A percentile compares a stretch with the other conserved stretches of the same genome.
These are phyloP conservation scores for Sclerotinia glacialis DNA, from an alignment of 2,329 filamentous ascomycete genomes.

Conservation along the genomic window DNA sequence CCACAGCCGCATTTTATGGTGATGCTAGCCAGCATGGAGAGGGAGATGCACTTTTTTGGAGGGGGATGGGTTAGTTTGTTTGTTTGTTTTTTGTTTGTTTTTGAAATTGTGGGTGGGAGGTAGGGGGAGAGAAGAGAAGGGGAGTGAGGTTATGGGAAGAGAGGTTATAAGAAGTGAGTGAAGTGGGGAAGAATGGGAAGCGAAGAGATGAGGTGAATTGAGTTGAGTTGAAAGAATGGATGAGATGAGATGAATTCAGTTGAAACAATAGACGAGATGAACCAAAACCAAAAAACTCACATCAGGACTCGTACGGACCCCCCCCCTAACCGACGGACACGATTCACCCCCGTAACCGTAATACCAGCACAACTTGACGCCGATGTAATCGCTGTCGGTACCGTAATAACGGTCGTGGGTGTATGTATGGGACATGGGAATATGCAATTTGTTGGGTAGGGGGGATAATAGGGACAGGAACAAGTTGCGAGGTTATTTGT, in stretches of 20 bases:
- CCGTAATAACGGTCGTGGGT: not conserved
- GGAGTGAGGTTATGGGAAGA: no score
- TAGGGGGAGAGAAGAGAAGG: no score
- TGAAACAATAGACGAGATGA: not conserved
- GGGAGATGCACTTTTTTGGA: constrained; percentile 17
- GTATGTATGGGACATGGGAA: constrained; percentile 5
- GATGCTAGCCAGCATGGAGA: constrained; percentile 11
- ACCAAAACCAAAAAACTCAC: not conserved
- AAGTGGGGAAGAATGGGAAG: not conserved
- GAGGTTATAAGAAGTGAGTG: not conserved
- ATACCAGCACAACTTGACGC: not conserved
- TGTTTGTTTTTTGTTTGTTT: no score
- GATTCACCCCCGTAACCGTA: not conserved
- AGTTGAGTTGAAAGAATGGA: no score
- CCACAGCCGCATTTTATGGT: constrained; percentile 28
- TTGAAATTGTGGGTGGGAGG: not conserved
- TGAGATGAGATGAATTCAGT: no score
- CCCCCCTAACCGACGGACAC: not conserved
- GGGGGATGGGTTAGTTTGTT: not conserved
- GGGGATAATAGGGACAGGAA: constrained; percentile 11
- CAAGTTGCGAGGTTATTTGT: not conserved
- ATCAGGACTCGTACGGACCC: not conserved
- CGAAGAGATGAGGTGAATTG: not conserved
- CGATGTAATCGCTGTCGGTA: not conserved
- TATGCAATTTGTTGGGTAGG: constrained; percentile 7